phyloP scores from a whole-genome alignment of 257 asterid species.

The Solanum microdontum region DNA sequence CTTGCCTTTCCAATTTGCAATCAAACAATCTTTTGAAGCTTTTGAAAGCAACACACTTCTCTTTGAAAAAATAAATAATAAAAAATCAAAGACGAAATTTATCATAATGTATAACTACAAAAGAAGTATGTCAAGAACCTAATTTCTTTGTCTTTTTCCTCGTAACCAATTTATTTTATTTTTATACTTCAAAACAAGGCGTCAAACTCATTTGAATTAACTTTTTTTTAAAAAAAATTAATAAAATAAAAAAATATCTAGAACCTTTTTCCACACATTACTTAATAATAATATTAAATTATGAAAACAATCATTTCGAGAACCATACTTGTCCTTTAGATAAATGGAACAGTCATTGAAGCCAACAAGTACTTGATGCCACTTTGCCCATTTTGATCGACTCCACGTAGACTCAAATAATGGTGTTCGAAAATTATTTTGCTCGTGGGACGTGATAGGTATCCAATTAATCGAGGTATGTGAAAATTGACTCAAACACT shows the following conservation, averaged over 20 bases:
- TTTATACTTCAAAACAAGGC: not conserved
- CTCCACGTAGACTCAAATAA: not conserved
- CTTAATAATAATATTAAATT: not conserved
- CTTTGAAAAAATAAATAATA: no score
- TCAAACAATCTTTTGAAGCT: not conserved
- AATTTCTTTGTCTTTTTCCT: not conserved
- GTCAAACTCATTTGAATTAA: not conserved
- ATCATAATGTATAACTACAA: not conserved
- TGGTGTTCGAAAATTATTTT: not conserved
- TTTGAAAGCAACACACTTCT: not conserved
- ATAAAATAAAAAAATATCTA: not conserved
- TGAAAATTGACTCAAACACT: no score
- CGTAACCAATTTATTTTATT: not conserved
- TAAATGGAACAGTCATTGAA: not conserved
- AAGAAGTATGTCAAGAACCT: not conserved
- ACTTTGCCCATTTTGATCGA: not conserved
- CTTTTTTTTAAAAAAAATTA: no score
- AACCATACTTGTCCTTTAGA: not conserved
- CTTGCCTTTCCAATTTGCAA: not conserved
- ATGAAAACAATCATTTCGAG: not conserved
- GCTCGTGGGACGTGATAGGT: accelerated
- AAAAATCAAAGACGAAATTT: not conserved
- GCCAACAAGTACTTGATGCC: not conserved
- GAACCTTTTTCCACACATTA: not conserved
- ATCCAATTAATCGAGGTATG: accelerated